Evolutionary conservation across 2,329 filamentous ascomycete species (phyloP).

Genomic region (Fusarium sp.): DNA sequence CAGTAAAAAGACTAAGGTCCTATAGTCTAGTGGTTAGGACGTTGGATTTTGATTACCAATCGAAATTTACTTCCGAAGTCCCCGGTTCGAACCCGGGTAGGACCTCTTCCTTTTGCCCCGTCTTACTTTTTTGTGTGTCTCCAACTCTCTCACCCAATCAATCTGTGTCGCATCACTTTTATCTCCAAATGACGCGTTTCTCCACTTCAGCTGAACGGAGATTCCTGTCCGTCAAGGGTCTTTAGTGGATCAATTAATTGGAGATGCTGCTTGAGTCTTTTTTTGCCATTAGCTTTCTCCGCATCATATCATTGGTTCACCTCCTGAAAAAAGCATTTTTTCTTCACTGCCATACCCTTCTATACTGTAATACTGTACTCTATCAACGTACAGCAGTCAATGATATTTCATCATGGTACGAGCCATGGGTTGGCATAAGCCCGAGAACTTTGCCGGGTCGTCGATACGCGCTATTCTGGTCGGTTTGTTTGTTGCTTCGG

Average conservation of each 20-base stretch:
- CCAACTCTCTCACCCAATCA: not conserved
- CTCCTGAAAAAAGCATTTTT: conserved; percentile 1
- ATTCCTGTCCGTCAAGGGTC: not conserved
- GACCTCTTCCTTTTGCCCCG: conserved; percentile 14
- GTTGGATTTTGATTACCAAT: conserved; percentile 23
- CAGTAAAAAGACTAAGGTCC: not conserved
- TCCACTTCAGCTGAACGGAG: not conserved
- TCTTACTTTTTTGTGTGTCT: not conserved
- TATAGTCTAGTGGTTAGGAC: conserved; percentile 35
- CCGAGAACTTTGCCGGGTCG: conserved; percentile 78
- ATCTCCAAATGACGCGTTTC: not conserved
- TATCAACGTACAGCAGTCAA: not conserved
- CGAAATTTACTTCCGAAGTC: conserved; percentile 24
- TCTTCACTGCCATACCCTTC: not conserved
- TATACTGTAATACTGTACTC: not conserved
- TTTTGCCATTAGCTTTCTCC: conserved; percentile 6
- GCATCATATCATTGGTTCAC: conserved; percentile 10
- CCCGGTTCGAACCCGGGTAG: conserved; percentile 34
- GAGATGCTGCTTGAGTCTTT: not conserved
- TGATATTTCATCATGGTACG: conserved; percentile 64
- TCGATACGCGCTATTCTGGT: conserved; percentile 78
- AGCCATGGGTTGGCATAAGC: conserved; percentile 78
- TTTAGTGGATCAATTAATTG: not conserved
- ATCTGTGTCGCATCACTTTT: not conserved
- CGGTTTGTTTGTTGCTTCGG: conserved; percentile 76